phyloP scores from a whole-genome alignment of 495 filamentous ascomycete genomes.

The Penicillium arizonense region DNA sequence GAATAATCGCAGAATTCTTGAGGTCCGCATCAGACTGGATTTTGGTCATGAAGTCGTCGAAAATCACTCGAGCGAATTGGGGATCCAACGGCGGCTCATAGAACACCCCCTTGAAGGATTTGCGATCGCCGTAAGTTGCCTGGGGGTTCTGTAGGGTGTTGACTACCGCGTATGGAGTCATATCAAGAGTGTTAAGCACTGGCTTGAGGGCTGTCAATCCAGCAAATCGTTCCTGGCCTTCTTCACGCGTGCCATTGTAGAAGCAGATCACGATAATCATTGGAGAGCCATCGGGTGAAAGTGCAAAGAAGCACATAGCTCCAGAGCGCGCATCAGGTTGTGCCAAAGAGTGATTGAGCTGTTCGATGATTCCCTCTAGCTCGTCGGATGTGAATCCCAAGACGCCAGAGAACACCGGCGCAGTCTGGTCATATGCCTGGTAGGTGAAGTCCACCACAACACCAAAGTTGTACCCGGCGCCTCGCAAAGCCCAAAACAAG shows the following conservation, averaged over 20 bases:
- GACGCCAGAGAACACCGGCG: slow-evolving; percentile 46
- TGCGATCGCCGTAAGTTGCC: slow-evolving; percentile 38
- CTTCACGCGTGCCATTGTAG: slow-evolving; percentile 49
- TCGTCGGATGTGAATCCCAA: slow-evolving; percentile 40
- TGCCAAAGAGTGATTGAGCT: slow-evolving; percentile 38
- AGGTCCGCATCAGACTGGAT: slow-evolving; percentile 24
- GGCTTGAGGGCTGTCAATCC: slow-evolving; percentile 35
- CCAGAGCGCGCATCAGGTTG: slow-evolving; percentile 31
- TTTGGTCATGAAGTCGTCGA: slow-evolving; percentile 37
- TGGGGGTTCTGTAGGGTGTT: slow-evolving; percentile 45
- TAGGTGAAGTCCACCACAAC: slow-evolving; percentile 48
- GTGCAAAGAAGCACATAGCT: slow-evolving; percentile 38
- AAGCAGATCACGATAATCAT: slow-evolving; percentile 44
- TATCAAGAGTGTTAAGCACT: slow-evolving; percentile 33
- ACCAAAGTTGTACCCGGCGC: slow-evolving; percentile 48
- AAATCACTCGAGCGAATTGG: slow-evolving; percentile 30
- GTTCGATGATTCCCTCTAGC: slow-evolving; percentile 37
- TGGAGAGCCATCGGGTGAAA: slow-evolving; percentile 31
- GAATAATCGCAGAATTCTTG: slow-evolving; percentile 23
- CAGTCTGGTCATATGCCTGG: slow-evolving; percentile 39
- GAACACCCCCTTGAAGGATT: slow-evolving; percentile 49
- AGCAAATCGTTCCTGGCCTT: slow-evolving; percentile 38
- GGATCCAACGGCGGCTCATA: slow-evolving; percentile 42
- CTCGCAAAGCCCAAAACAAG: slow-evolving; percentile 50
- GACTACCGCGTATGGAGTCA: slow-evolving; percentile 41